Percentiles rank a stretch among this genome's conserved stretches.
phyloP scores from a whole-genome alignment of 768 basidiomycete species.

The Macrolepiota dolichaula region DNA sequence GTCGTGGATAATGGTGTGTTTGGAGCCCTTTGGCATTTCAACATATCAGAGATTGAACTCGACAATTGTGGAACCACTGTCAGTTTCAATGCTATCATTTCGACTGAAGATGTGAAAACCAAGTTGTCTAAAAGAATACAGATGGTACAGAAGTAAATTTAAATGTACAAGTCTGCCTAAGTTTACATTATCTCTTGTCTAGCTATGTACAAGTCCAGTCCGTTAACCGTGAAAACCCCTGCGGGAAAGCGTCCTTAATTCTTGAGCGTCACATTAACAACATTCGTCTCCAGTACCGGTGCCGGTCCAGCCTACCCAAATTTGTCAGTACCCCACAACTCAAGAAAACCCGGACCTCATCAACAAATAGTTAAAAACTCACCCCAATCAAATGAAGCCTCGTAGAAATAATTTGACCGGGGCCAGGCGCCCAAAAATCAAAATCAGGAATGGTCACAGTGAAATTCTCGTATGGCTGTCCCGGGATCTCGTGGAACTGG shows the following conservation, averaged over 20 bases:
- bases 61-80: too few species aligned
- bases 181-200: too few species aligned
- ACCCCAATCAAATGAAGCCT: slow-evolving; percentile 30
- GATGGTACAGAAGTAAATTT: too few species aligned
- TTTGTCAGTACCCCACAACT: neutral
- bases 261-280: slow-evolving; percentile 8
- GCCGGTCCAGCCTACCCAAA: slow-evolving; percentile 26
- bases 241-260: neutral
- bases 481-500: slow-evolving; percentile 24
- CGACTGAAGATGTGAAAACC: too few species aligned
- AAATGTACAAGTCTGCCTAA: too few species aligned
- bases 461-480: slow-evolving; percentile 42
- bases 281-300: slow-evolving; percentile 24
- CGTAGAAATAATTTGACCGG: neutral
- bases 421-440: neutral
- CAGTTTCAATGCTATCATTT: too few species aligned
- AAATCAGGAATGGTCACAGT: slow-evolving; percentile 15
- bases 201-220: too few species aligned
- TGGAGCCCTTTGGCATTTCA: too few species aligned
- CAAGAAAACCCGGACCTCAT: neutral
- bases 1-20: too few species aligned
- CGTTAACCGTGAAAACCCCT: neutral
- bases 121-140: too few species aligned
- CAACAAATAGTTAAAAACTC: slow-evolving; percentile 8
- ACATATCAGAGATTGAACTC: too few species aligned